Percentiles rank a stretch among this genome's conserved stretches.
Evolutionary conservation across 495 filamentous ascomycete species (phyloP).

Genomic region (Xylaria acuta): DNA sequence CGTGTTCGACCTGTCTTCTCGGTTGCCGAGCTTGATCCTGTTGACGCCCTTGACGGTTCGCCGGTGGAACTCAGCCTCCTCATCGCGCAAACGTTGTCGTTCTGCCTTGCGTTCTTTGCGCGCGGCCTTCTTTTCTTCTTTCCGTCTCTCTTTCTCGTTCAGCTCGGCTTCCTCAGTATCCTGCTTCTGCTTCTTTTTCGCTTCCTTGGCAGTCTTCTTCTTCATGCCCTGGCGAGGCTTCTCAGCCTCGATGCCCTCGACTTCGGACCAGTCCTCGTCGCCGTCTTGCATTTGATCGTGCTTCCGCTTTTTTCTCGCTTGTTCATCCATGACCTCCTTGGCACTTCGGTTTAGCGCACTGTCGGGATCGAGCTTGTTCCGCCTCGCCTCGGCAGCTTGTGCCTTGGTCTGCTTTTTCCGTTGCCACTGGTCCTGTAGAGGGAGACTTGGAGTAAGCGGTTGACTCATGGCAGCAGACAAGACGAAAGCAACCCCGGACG

Average conservation of each 20-base stretch:
- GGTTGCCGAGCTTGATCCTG: slow-evolving; percentile 39
- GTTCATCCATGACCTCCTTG: slow-evolving; percentile 85
- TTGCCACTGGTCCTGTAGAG: slow-evolving; percentile 78
- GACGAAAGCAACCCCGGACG: neutral
- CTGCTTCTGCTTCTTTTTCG: slow-evolving; percentile 50
- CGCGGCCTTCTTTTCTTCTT: slow-evolving; percentile 47
- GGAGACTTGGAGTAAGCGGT: slow-evolving; percentile 31
- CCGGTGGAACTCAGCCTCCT: slow-evolving; percentile 48
- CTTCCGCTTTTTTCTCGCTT: slow-evolving; percentile 72
- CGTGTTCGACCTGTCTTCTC: slow-evolving; percentile 31
- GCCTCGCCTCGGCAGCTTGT: slow-evolving; percentile 74
- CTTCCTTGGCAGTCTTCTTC: slow-evolving; percentile 47
- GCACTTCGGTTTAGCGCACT: slow-evolving; percentile 71
- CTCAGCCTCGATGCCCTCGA: slow-evolving; percentile 57
- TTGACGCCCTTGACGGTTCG: slow-evolving; percentile 45
- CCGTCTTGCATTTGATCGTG: slow-evolving; percentile 44
- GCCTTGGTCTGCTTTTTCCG: slow-evolving; percentile 88
- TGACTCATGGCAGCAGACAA: neutral
- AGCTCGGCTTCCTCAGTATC: slow-evolving; percentile 34
- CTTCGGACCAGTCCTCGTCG: slow-evolving; percentile 44
- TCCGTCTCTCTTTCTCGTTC: slow-evolving; percentile 34
- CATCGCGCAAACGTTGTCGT: slow-evolving; percentile 40
- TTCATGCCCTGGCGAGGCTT: slow-evolving; percentile 61
- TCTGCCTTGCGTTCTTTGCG: slow-evolving; percentile 43
- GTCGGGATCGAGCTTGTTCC: slow-evolving; percentile 86